These are phyloP conservation scores for Phytomonas francai DNA, from an alignment of 208 protist species.

Conservation along the genomic window DNA sequence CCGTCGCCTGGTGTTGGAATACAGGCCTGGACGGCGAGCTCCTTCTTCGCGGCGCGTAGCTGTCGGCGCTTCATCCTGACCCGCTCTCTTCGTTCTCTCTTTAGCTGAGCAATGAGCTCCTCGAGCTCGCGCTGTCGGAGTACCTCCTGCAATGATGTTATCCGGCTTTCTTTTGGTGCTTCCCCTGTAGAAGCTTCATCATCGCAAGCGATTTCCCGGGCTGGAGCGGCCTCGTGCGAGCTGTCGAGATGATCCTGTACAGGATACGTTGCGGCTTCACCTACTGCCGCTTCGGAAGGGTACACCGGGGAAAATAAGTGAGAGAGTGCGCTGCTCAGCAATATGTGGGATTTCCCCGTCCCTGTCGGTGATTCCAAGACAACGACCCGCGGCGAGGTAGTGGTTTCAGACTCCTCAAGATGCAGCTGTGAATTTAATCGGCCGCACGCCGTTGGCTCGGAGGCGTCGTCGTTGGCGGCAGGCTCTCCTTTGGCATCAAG, in stretches of 20 bases:
- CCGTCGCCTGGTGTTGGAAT: conserved; percentile 8
- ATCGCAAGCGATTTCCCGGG: background rate
- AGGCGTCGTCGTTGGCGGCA: background rate
- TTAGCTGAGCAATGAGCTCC: conserved; percentile 14
- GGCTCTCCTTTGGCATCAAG: conserved; percentile 13
- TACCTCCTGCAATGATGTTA: conserved; percentile 16
- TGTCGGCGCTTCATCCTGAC: conserved; percentile 15
- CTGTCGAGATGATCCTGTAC: conserved; percentile 6
- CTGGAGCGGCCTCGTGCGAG: background rate
- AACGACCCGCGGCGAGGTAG: conserved; percentile 31
- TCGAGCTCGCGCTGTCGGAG: conserved; percentile 26
- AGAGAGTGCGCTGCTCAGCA: conserved; percentile 85
- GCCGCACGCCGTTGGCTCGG: background rate
- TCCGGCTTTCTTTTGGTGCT: background rate
- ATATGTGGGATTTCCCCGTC: conserved; percentile 92
- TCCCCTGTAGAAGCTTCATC: background rate
- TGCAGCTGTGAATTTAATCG: background rate
- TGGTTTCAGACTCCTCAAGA: background rate
- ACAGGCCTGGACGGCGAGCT: conserved; percentile 8
- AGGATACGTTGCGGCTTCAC: too few species aligned
- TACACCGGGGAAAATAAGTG: conserved; percentile 30
- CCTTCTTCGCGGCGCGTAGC: conserved; percentile 11
- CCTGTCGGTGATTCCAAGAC: conserved; percentile 95
- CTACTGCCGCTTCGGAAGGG: background rate
- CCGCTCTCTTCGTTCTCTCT: conserved; percentile 17